These are phyloP conservation scores for Lactarius akahatsu DNA, from an alignment of 768 basidiomycete genomes.

Conservation along the genomic window DNA sequence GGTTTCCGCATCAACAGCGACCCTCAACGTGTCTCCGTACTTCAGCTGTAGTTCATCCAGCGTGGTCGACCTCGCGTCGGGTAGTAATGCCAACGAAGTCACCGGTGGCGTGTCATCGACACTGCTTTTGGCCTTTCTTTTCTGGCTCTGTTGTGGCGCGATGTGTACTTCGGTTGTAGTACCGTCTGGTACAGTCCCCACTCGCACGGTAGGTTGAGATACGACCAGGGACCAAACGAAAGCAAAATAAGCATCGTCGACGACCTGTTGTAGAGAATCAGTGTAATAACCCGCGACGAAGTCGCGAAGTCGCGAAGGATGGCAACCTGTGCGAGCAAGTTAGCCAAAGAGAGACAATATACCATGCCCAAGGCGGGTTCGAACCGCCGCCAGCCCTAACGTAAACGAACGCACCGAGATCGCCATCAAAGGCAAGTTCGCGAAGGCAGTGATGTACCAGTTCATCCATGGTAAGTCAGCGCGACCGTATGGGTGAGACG, in stretches of 20 bases:
- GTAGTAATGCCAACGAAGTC: constrained; percentile 46
- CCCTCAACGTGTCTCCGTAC: constrained; percentile 64
- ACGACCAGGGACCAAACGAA: constrained; percentile 83
- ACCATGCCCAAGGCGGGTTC: constrained; percentile 19
- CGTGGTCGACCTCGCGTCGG: constrained; percentile 53
- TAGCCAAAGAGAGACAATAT: constrained; percentile 16
- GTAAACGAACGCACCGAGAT: constrained; percentile 64
- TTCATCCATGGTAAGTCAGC: constrained; percentile 64
- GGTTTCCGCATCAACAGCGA: constrained; percentile 73
- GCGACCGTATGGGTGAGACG: neutral
- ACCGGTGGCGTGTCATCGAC: constrained; percentile 46
- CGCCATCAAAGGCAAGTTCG: constrained; percentile 88
- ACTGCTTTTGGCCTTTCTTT: constrained; percentile 55
- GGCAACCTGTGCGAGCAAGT: constrained; percentile 54
- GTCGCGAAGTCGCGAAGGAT: constrained; percentile 66
- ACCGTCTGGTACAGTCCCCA: constrained; percentile 70
- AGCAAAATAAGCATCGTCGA: constrained; percentile 73
- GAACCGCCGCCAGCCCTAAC: constrained; percentile 26
- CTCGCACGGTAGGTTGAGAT: constrained; percentile 68
- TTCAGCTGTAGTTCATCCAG: constrained; percentile 55
- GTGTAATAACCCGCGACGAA: constrained; percentile 69
- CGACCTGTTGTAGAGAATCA: constrained; percentile 46
- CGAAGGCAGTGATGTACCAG: constrained; percentile 81
- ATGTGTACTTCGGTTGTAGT: constrained; percentile 68
- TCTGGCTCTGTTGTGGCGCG: constrained; percentile 64